Evolutionary conservation across 1,284 basidiomycete genomes (phyloP).

Genomic region (Naganishia sp.): DNA sequence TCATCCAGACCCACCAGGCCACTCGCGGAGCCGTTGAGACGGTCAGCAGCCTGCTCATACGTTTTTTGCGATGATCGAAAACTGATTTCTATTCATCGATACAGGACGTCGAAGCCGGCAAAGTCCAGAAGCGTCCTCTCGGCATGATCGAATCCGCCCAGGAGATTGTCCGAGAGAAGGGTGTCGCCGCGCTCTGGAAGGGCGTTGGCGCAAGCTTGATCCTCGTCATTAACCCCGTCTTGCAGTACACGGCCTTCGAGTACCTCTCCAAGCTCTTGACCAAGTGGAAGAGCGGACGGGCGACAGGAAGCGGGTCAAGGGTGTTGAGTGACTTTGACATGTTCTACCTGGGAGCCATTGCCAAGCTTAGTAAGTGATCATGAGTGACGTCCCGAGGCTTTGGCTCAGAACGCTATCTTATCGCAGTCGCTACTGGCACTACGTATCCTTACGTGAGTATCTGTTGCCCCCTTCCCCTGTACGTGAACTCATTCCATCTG

Average conservation of each 20-base stretch:
- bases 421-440: constrained; percentile 49
- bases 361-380: constrained; percentile 67
- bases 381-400: constrained; percentile 7
- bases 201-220: constrained; percentile 94
- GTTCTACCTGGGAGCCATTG: constrained; percentile 84
- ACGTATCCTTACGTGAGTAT: constrained; percentile 54
- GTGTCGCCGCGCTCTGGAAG: constrained; percentile 80
- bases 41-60: not conserved
- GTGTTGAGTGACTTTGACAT: constrained; percentile 79
- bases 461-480: too few species aligned
- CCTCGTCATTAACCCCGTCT: constrained; percentile 91
- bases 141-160: constrained; percentile 69
- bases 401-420: not conserved
- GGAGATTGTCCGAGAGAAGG: constrained; percentile 71
- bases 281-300: constrained; percentile 59
- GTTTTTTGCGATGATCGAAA: too few species aligned
- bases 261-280: constrained; percentile 80
- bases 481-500: not conserved
- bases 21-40: constrained; percentile 52
- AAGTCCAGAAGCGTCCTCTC: constrained; percentile 58
- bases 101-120: constrained; percentile 34
- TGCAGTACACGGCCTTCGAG: constrained; percentile 82
- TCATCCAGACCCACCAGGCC: constrained; percentile 88
- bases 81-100: constrained; percentile 44
- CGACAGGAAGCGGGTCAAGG: constrained; percentile 54